A percentile compares a stretch with the other conserved stretches of the same genome.
These are phyloP conservation scores for Amorphotheca resinae DNA, from an alignment of 495 filamentous ascomycete genomes.

Conservation along the genomic window DNA sequence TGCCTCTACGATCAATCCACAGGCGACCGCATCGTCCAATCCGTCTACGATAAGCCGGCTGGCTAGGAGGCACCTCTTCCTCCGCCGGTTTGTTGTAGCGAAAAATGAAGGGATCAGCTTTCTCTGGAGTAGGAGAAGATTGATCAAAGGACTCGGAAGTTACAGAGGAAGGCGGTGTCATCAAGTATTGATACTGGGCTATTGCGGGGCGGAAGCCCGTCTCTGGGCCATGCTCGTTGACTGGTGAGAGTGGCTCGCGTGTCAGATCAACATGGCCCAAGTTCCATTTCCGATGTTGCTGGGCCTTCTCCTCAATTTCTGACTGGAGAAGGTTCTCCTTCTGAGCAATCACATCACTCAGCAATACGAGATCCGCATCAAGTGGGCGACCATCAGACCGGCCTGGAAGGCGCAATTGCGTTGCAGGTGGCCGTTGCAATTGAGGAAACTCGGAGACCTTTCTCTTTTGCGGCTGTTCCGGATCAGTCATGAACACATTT, in stretches of 20 bases:
- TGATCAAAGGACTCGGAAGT: slow-evolving; percentile 43
- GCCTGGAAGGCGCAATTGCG: slow-evolving; percentile 53
- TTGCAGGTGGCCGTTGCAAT: slow-evolving; percentile 40
- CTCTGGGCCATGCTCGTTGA: slow-evolving; percentile 39
- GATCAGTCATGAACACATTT: slow-evolving; percentile 17
- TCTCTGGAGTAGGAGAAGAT: slow-evolving; percentile 14
- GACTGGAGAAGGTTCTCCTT: slow-evolving; percentile 65
- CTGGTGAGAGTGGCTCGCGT: slow-evolving; percentile 64
- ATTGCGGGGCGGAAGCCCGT: slow-evolving; percentile 65
- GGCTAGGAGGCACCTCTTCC: slow-evolving; percentile 20
- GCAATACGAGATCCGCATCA: slow-evolving; percentile 61
- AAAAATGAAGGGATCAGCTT: slow-evolving; percentile 18
- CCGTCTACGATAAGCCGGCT: slow-evolving; percentile 52
- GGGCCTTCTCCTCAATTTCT: slow-evolving; percentile 68
- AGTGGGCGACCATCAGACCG: slow-evolving; percentile 57
- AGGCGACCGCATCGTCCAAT: slow-evolving; percentile 68
- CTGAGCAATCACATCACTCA: slow-evolving; percentile 67
- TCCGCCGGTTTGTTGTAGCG: slow-evolving; percentile 14
- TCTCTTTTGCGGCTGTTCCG: slow-evolving; percentile 50
- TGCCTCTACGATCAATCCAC: slow-evolving; percentile 64
- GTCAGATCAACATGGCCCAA: slow-evolving; percentile 73
- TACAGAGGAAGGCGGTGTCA: slow-evolving; percentile 75
- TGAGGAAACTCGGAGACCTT: slow-evolving; percentile 42
- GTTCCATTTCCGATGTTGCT: slow-evolving; percentile 81
- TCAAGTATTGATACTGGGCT: slow-evolving; percentile 70